Percentiles rank a stretch among this genome's conserved stretches.
Evolutionary conservation across 257 asterid species (phyloP).

Genomic region (Oldenlandia corymbosa): DNA sequence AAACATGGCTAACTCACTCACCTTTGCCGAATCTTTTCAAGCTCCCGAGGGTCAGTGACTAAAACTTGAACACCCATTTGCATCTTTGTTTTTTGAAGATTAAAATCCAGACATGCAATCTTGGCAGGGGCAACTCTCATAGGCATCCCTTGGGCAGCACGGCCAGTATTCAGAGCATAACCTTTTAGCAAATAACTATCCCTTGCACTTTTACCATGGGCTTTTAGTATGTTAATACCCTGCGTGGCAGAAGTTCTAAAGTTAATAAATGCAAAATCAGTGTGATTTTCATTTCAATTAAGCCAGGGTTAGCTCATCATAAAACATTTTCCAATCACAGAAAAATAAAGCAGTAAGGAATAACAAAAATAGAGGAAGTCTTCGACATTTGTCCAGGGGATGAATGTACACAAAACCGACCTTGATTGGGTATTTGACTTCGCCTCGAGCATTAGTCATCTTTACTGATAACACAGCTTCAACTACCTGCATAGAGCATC

Average conservation of each 20-base stretch:
- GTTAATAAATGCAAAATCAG: background rate
- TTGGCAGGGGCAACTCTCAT: constrained; percentile 74
- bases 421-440: constrained; percentile 82
- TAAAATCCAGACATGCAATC: constrained; percentile 91
- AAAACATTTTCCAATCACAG: background rate
- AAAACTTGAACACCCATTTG: constrained; percentile 96
- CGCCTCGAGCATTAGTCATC: constrained; percentile 87
- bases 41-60: constrained; percentile 88
- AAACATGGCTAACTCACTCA: constrained; percentile 21
- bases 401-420: constrained; percentile 26
- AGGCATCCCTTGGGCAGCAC: constrained; percentile 97
- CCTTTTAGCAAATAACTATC: constrained; percentile 85
- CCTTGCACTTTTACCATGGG: constrained; percentile 89
- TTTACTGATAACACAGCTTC: constrained; percentile 84
- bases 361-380: background rate
- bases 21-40: constrained; percentile 95
- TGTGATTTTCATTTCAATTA: background rate
- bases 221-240: constrained; percentile 93
- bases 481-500: constrained; percentile 44
- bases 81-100: constrained; percentile 90
- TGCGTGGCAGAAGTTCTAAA: constrained; percentile 18
- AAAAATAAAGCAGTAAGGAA: background rate
- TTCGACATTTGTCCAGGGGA: background rate
- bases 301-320: background rate
- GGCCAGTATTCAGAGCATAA: constrained; percentile 86